Base-by-base conservation (phyloP, 352 stramenopile species). In the Phytophthora ramorum region DNA sequence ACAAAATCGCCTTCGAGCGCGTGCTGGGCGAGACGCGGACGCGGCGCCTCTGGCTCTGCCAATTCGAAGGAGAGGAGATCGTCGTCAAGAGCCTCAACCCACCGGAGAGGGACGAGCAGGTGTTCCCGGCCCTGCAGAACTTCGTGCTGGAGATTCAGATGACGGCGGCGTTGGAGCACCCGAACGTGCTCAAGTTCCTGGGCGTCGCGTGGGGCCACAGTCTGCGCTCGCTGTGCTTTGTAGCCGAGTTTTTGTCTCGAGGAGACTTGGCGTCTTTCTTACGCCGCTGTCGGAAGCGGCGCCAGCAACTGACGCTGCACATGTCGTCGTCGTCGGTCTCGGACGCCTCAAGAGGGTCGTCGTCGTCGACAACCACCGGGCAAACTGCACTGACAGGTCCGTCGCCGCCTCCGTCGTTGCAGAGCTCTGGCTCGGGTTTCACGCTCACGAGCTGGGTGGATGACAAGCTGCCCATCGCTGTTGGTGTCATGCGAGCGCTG, bases 91-190 rank as follows among this genome's bases (percentile, higher is more conserved):
- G 53, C 45, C 73, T 81, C 32, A 59, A 45, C 44, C 46, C 58
- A 6, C 62, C 58, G 0, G 16, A 60, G 1, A 49, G 51, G 9
- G 43, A 44, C 20, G 41, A 59, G 32, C 35, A 65, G 4, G 57
- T 65, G 1, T 71, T 65, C 50, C 63, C 63, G 6, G 51, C 41
- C 2, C 17, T 76, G 54, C 19, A 82, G 20, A 64, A 28, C 9
- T 93, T 95, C 24, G 66, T 90, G 13, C 56, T 52, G 2, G 87
- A 95, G 55, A 90, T 92, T 56, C 86, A 86, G 46, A 64, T 95
- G 19, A 69, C 86, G 1, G 73, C 78, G 6, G 63, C 63, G 16
- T 44, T 93, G 14, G 69, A 88, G 12, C 85, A 95, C 41, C 69
- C 80, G 8, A 78, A 80, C 51, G 83, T 95, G 40, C 57, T 89